Evolutionary conservation across 2,329 filamentous ascomycete genomes (phyloP), one percentile per base, ranked within the genome.

Genomic region (Fusarium chuoi): DNA sequence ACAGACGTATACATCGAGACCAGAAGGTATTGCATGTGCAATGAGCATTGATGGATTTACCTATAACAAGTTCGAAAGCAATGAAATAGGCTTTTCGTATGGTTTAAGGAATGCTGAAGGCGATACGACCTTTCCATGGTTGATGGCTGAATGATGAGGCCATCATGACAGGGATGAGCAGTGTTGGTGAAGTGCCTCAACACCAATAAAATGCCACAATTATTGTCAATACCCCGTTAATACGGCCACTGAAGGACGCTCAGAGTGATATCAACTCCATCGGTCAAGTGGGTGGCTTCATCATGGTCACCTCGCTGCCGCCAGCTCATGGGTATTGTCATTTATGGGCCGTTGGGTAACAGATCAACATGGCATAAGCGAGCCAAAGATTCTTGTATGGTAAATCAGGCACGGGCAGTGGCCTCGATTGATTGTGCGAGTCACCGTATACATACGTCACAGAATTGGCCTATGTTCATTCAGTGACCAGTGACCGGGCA

Each of bases 121-220:
- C n/a, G 41, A 14, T 15, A 20, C 18, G 20, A 39, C 26, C 24
- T 26, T 22, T n/a, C 22, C 14, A 54, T 42, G 54, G 46, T 36
- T 44, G 63, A 22, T 8, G 10, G 12, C 11, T n/a, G 35, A 45
- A 68, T 61, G 39, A 61, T 36, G 35, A 24, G 38, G 39, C 24
- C 46, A 68, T 68, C 63, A 68, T 68, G 65, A 59, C 48, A 42
- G 44, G 12, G 46, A 28, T 24, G 41, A 36, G 41, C n/a, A 62
- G 41, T 36, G 44, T 45, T 15, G 22, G n/a, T 41, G 18, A 17
- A 28, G 30, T 36, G 17, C 13, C 11, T 18, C 28, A 7, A 7
- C 24, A 14, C 18, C 5, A 12, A 17, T 7, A 68, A 54, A 48
- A 18, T 24, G 28, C 15, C 18, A 22, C 26, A 42, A 48, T 9